Evolutionary conservation across 257 asterid genomes (phyloP), one percentile per base, ranked within the genome.

Genomic region (Anisodus tanguticus): DNA sequence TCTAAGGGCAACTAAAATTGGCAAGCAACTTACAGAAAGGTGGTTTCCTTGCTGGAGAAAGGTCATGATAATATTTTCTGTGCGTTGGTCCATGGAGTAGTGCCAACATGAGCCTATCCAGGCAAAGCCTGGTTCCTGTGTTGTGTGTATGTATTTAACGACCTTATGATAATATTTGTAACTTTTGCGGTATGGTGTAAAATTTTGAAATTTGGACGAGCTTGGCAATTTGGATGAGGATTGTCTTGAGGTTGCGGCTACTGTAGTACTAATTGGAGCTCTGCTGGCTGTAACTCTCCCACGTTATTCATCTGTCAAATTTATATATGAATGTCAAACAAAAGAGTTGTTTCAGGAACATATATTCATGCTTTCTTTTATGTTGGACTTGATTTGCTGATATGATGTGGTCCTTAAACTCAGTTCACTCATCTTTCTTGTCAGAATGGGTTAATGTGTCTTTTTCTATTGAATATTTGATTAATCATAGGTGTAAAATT

Each of bases 1-100:
- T 51, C 43, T 22, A 49, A 8, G 62, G 13, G 64, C 4, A 77
- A 7, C 64, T 77, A 53, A 77, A 76, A 77, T 26, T 77, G 81
- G 81, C 19, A 53, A 53, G 43, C 63, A 13, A 53, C 81, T 6
- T 22, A 3, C 41, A 26, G 64, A 8, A 76, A 12, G 81, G 62
- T 51, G 47, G 63, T 12, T 51, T 76, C 13, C 45, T 76, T 76
- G 62, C 81, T 51, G n/a, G 81, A 76, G 81, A 76, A 53, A 26
- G 47, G 22, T 31, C 81, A 26, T 7, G 31, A 4, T 77, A 45
- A 6, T 12, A 6, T 51, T 51, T 51, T 76, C 26, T 22, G 47
- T 76, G 81, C 47, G 26, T 7, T 51, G 31, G 8, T 51, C 63
- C 45, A 13, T 26, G 63, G 47, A 53, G 49, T 26, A 13, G 62